Percentiles rank a stretch among this genome's conserved stretches.
Conservation (phyloP, 257 asterid genomes). For the Prunella vulgaris region DNA sequence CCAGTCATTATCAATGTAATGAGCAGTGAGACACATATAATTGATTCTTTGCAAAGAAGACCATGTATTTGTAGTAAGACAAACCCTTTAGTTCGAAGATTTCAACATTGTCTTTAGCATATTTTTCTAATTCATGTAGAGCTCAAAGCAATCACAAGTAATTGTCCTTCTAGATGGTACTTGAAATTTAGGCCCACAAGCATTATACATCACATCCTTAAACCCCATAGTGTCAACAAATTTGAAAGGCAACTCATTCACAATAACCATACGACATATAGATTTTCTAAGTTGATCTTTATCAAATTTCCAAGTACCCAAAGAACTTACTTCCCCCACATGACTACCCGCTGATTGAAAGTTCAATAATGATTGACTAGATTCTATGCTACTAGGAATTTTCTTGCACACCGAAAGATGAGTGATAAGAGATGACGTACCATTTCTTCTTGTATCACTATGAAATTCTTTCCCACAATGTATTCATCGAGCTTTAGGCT, state of each 20-base stretch:
- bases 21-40: background rate
- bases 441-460: too few species aligned
- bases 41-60: background rate
- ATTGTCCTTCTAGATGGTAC: background rate
- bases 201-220: background rate
- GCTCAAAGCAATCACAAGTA: background rate
- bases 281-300: background rate
- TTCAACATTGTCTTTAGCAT: background rate
- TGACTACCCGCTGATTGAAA: background rate
- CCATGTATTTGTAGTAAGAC: background rate
- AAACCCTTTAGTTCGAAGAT: background rate
- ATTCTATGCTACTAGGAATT: too few species aligned
- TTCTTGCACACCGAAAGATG: too few species aligned
- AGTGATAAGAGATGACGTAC: too few species aligned
- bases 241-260: background rate
- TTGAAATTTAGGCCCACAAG: background rate
- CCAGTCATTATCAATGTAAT: background rate
- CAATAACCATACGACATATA: background rate
- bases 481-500: too few species aligned
- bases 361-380: background rate
- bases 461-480: too few species aligned
- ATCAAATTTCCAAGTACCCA: background rate
- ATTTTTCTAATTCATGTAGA: background rate
- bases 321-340: background rate
- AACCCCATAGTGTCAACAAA: background rate